Base-by-base conservation (phyloP, 139 green algal species). In the Chlorella sp. region DNA sequence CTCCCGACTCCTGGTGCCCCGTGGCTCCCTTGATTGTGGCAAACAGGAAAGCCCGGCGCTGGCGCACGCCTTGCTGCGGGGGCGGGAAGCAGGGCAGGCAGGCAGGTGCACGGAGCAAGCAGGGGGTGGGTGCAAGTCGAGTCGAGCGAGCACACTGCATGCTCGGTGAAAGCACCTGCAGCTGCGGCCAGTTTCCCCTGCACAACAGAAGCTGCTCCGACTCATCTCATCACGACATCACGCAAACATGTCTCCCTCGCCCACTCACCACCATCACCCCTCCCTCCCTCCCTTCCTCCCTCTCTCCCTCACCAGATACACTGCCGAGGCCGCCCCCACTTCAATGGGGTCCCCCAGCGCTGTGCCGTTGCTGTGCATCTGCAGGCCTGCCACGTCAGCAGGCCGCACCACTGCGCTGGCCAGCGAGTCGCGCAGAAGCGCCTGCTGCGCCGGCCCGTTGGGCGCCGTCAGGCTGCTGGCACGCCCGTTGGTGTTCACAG, bases 401-500 rank as follows among this genome's bases (percentile, higher is more conserved):
- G 87, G 22, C 57, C 34, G 69, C 71, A 91, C 32, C 39, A 34
- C 71, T 0, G 85, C 89, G 5, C 16, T 34, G 19, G 16, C 39
- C 61, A 90, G 76, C 53, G 90, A 89, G 2, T 89, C 88, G 22
- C 89, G 80, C 36, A 92, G 85, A 68, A 94, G 75, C 71, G 57
- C 69, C 73, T 92, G 89, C 94, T 99, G 97, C 22, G 96, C 91
- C 16, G 96, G 97, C 14, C 97, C 97, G 87, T 98, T 97, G 36
- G 97, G 97, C 22, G 96, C 97, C 1, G 97, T 99, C 61, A 99
- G 93, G 88, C 89, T 94, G 94, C 94, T 97, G 81, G 95, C 97
- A 75, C 97, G 93, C 40, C 97, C 97, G 81, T 98, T 97, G 89
- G 97, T 95, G 94, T 99, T 99, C n/a, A 99, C 96, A 0, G 96